Evolutionary conservation across 306 rosid genomes (phyloP).

Genomic region (Bauhinia variegata): DNA sequence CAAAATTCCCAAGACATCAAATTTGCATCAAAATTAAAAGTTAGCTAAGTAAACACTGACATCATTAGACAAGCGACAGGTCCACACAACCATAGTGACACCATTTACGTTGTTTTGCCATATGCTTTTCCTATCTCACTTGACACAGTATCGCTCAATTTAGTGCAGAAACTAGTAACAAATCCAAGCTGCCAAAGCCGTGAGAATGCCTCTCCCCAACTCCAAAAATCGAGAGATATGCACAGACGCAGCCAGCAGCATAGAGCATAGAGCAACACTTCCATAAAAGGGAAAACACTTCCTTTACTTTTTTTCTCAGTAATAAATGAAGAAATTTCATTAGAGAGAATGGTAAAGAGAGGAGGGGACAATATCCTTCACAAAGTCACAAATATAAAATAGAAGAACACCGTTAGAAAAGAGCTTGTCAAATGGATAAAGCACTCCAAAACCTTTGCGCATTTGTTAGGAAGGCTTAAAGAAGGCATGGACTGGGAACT

Average conservation of each 20-base stretch:
- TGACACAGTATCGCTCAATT: conserved; percentile 93
- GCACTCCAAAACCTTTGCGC: too few relatives aligned
- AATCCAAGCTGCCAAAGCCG: conserved; percentile 89
- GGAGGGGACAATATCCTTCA: too few relatives aligned
- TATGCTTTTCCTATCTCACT: conserved; percentile 98
- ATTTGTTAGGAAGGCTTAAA: too few relatives aligned
- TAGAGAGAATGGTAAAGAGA: too few relatives aligned
- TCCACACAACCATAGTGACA: conserved; percentile 7
- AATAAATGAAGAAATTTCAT: too few relatives aligned
- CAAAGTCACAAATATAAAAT: too few relatives aligned
- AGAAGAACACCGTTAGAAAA: too few relatives aligned
- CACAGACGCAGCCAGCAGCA: conserved; percentile 93
- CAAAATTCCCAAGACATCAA: background rate
- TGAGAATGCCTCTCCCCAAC: conserved; percentile 70
- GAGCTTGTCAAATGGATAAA: too few relatives aligned
- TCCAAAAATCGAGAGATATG: conserved; percentile 66
- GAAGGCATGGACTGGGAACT: too few relatives aligned
- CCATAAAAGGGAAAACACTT: background rate
- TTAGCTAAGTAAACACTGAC: conserved; percentile 1
- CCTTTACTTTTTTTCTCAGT: too few relatives aligned
- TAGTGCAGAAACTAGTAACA: conserved; percentile 96
- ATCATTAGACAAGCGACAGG: conserved; percentile 4
- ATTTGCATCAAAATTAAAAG: background rate
- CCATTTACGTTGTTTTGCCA: conserved; percentile 84
- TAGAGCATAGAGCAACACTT: conserved; percentile 6